These are phyloP conservation scores for Athelia psychrophila DNA, from an alignment of 1,284 basidiomycete genomes.

Conservation along the genomic window DNA sequence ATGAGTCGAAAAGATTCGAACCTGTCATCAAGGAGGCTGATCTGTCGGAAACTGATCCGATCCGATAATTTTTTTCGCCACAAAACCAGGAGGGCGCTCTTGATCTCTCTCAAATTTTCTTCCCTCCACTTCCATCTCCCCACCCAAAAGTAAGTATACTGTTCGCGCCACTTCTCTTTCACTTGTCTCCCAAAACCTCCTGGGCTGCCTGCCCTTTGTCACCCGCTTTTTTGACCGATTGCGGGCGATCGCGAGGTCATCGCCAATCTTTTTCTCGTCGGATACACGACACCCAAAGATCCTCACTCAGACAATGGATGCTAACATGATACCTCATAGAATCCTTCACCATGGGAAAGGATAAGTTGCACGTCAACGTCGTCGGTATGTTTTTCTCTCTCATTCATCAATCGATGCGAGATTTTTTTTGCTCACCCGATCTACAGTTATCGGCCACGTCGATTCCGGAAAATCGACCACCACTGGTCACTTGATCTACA, in stretches of 20 bases:
- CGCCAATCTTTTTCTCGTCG: conserved; percentile 3
- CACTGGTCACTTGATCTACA: conserved; percentile 99
- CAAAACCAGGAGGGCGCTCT: conserved; percentile 1
- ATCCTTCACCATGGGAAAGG: conserved; percentile 82
- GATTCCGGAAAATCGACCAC: conserved; percentile 99
- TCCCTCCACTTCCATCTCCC: conserved; percentile 3
- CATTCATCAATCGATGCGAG: conserved; percentile 21
- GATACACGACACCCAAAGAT: background rate
- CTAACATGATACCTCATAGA: conserved; percentile 35
- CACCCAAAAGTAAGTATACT: background rate
- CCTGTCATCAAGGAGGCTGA: too few species aligned
- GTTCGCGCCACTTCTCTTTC: background rate
- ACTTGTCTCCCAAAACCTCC: background rate
- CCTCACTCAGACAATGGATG: background rate
- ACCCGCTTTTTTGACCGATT: background rate
- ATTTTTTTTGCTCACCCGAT: conserved; percentile 3
- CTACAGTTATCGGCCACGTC: conserved; percentile 93
- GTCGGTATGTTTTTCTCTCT: conserved; percentile 63
- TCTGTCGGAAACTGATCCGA: too few species aligned
- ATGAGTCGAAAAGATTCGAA: too few species aligned
- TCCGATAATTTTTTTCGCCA: background rate
- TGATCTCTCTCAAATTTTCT: conserved; percentile 8
- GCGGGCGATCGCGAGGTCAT: background rate
- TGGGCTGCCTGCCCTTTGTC: background rate
- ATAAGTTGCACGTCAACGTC: conserved; percentile 88